Evolutionary conservation across 202 grass and related monocot species (phyloP), one percentile per base, ranked within the genome.

Genomic region (Zoysia matrella): DNA sequence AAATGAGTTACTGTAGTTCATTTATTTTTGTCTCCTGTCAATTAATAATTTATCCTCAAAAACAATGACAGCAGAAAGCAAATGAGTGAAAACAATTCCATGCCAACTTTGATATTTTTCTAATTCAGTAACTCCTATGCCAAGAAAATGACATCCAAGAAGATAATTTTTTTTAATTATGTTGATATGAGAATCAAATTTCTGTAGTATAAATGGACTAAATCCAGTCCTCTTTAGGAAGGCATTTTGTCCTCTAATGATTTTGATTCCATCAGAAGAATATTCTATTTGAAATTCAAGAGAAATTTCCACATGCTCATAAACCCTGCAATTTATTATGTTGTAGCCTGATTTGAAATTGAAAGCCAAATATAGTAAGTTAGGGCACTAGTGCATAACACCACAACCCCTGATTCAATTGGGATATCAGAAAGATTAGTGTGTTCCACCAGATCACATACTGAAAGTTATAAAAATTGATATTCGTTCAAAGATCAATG

Each of bases 61-160:
- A 58, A 18, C 16, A 18, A 84, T 13, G 43, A 58, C 22, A 45
- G 18, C 1, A 52, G 8, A 56, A 89, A 76, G 43, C 43, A 77
- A 60, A 77, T 73, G 51, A 66, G 47, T 40, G 60, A 66, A 78
- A 57, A 11, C 53, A 45, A 42, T 55, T 74, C 22, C 22, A 30
- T 30, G 22, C 22, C 22, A 30, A 30, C 22, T 30, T 30, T 30
- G 22, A 30, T 30, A 30, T 30, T 8, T 9, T 15, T 65, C 70
- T 51, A 22, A 11, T 73, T 48, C 8, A 72, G n/a, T 72, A 7
- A 10, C 57, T 18, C 54, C 18, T 40, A 11, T 41, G 54, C 47
- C 18, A 53, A 12, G 56, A 5, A 46, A 46, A 46, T 46, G 45
- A 46, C 45, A 46, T 46, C 45, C 45, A 46, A 46, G 5, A 3